A percentile compares a stretch with the other conserved stretches of the same genome.
phyloP scores from a whole-genome alignment of 768 basidiomycete species.

The Mrakia frigida region DNA sequence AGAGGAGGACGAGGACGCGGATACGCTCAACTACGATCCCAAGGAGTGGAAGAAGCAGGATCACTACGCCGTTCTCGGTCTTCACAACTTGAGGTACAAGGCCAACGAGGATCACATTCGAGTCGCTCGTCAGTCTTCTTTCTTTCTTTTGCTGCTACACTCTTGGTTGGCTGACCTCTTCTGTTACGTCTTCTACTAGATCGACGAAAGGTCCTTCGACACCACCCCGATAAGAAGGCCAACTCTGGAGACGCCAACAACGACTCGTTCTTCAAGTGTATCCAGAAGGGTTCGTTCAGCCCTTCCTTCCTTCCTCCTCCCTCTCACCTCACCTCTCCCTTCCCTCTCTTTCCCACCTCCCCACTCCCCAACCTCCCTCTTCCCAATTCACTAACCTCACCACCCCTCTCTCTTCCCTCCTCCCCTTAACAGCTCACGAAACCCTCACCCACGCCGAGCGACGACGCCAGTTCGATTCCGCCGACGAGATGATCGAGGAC shows the following conservation, averaged over 20 bases:
- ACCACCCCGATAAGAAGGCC: constrained; percentile 96
- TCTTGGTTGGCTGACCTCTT: neutral
- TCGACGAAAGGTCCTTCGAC: constrained; percentile 97
- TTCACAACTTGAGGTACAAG: constrained; percentile 79
- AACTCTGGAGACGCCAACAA: constrained; percentile 80
- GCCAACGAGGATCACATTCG: constrained; percentile 91
- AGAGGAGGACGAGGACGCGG: constrained; percentile 73
- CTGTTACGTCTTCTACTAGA: constrained; percentile 50
- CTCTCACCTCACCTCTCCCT: neutral
- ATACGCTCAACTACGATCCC: constrained; percentile 71
- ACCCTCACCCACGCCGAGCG: constrained; percentile 79
- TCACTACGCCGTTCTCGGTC: constrained; percentile 92
- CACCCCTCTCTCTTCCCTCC: neutral
- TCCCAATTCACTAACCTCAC: neutral
- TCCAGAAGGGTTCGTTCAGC: constrained; percentile 61
- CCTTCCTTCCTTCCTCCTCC: neutral
- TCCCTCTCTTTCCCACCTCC: neutral
- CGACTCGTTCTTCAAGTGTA: constrained; percentile 99
- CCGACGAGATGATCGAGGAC: constrained; percentile 80
- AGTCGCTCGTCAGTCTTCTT: constrained; percentile 72
- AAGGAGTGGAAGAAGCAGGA: constrained; percentile 99
- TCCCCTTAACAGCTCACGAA: constrained; percentile 61
- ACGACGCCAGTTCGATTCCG: constrained; percentile 92
- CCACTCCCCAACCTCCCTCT: neutral
- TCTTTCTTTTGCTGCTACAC: neutral